Evolutionary conservation across 805 yeast genomes (phyloP).

Genomic region (Blastobotrys parvus): DNA sequence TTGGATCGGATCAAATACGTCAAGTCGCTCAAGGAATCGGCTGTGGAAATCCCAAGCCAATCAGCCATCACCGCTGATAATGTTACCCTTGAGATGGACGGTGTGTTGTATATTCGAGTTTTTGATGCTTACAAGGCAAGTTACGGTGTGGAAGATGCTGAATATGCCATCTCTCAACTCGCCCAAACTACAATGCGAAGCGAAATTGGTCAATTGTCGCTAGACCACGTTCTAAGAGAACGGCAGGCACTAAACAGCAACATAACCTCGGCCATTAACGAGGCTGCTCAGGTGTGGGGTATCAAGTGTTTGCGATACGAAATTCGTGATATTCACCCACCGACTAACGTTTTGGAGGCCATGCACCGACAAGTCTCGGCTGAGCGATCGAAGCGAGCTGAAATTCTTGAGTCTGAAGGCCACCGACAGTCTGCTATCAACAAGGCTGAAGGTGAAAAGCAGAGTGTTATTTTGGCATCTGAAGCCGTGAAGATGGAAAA

Average conservation of each 20-base stretch:
- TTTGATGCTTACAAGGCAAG: constrained; percentile 78
- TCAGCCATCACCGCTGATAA: constrained; percentile 82
- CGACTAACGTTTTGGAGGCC: constrained; percentile 74
- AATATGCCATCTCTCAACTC: constrained; percentile 73
- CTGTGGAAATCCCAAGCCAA: constrained; percentile 79
- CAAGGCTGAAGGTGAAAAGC: constrained; percentile 76
- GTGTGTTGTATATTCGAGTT: constrained; percentile 70
- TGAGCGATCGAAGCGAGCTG: constrained; percentile 80
- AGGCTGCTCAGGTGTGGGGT: constrained; percentile 83
- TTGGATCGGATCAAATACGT: constrained; percentile 73
- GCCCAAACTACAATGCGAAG: constrained; percentile 90
- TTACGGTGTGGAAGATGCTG: constrained; percentile 83
- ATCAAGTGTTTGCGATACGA: constrained; percentile 76
- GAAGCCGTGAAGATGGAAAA: constrained; percentile 58
- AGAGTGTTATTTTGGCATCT: constrained; percentile 61
- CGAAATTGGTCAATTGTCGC: constrained; percentile 74
- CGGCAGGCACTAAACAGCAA: constrained; percentile 63
- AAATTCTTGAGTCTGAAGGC: constrained; percentile 81
- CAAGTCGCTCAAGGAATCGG: constrained; percentile 72
- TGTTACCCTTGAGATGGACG: constrained; percentile 77
- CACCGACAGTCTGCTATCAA: constrained; percentile 70
- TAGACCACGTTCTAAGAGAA: constrained; percentile 71
- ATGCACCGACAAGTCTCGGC: constrained; percentile 89
- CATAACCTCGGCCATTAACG: constrained; percentile 72
- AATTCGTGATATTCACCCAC: constrained; percentile 83